phyloP scores from a whole-genome alignment of 2,329 filamentous ascomycete species.

The Colletotrichum sublineola region DNA sequence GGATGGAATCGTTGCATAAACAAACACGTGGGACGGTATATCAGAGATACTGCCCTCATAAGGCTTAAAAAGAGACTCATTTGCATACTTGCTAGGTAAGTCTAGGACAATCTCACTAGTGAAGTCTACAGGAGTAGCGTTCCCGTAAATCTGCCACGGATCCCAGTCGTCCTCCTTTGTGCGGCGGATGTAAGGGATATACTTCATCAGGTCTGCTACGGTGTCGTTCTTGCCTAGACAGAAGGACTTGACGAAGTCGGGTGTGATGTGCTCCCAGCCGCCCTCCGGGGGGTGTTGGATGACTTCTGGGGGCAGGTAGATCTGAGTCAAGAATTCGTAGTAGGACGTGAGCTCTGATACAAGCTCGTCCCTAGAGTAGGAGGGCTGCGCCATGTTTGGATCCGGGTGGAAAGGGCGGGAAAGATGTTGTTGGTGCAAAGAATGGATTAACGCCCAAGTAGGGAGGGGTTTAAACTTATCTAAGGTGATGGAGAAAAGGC shows the following conservation, averaged over 20 bases:
- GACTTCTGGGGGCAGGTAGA: constrained; percentile 16
- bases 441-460: no score
- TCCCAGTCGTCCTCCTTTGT: constrained; percentile 11
- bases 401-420: neutral
- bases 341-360: constrained; percentile 18
- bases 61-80: constrained; percentile 7
- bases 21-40: constrained; percentile 20
- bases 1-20: neutral
- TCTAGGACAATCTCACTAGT: neutral
- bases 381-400: neutral
- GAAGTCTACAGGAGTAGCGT: neutral
- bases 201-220: constrained; percentile 18
- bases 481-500: no score
- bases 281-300: constrained; percentile 19
- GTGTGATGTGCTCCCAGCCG: constrained; percentile 16
- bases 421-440: no score
- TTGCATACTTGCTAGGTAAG: constrained; percentile 13
- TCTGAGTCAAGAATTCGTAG: neutral
- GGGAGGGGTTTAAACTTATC: no score
- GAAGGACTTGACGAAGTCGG: constrained; percentile 11
- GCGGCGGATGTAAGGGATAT: constrained; percentile 6
- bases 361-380: constrained; percentile 11
- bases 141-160: constrained; percentile 1
- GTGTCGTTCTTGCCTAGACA: constrained; percentile 19
- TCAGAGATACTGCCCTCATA: neutral